Conservation (phyloP, 1,284 basidiomycete genomes). For the Coriolopsis trogii region DNA sequence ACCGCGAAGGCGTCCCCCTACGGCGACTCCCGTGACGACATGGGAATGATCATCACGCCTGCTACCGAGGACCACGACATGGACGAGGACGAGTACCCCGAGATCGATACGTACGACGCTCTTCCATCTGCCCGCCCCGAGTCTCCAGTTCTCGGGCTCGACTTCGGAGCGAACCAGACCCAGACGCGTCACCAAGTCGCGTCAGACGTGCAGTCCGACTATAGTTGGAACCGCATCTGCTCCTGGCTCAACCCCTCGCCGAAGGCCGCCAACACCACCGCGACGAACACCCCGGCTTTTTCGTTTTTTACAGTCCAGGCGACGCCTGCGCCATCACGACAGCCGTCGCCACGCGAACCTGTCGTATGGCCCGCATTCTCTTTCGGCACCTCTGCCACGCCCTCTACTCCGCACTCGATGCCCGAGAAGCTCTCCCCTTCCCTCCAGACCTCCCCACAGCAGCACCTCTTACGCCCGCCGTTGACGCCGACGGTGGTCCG, state of each 20-base stretch:
- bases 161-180: constrained; percentile 16
- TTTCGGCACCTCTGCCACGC: constrained; percentile 19
- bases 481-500: constrained; percentile 13
- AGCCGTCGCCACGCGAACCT: constrained; percentile 18
- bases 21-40: constrained; percentile 24
- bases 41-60: constrained; percentile 31
- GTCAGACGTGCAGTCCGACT: constrained; percentile 14
- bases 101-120: constrained; percentile 26
- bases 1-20: constrained; percentile 30
- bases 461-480: constrained; percentile 34
- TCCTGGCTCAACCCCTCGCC: constrained; percentile 26
- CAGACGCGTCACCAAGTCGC: constrained; percentile 10
- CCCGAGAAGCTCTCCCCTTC: constrained; percentile 26
- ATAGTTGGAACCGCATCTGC: constrained; percentile 27
- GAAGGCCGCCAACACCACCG: constrained; percentile 22
- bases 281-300: constrained; percentile 26
- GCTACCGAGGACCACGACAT: constrained; percentile 30
- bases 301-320: constrained; percentile 32
- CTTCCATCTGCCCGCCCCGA: constrained; percentile 27
- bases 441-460: constrained; percentile 28
- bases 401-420: constrained; percentile 23
- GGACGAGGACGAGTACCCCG: constrained; percentile 31
- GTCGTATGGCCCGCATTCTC: constrained; percentile 24
- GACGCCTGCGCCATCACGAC: constrained; percentile 25
- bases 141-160: constrained; percentile 31